Percentiles rank a stretch among this genome's conserved stretches.
phyloP scores from a whole-genome alignment of 169 alveolate genomes.

The Amoebophrya sp. region DNA sequence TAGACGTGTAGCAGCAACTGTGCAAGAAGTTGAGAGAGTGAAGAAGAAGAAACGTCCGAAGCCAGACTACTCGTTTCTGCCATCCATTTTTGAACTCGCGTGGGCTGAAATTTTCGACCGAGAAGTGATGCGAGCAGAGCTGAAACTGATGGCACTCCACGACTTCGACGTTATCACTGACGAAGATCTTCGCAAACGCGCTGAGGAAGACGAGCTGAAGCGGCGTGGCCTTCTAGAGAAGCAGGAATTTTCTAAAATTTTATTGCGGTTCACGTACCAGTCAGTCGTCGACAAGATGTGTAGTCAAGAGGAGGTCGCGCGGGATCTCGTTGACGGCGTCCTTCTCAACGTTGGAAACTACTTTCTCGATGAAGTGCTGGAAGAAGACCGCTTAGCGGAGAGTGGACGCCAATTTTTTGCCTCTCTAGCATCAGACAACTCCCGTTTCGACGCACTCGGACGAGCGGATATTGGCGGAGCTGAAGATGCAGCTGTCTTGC shows the following conservation, averaged over 20 bases:
- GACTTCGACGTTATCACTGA: neutral
- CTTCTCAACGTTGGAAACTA: neutral
- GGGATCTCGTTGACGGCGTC: neutral
- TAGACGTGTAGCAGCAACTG: neutral
- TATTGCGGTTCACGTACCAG: neutral
- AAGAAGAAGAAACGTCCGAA: neutral
- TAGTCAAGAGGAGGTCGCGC: neutral
- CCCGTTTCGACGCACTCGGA: neutral
- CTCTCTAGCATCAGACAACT: too few relatives aligned
- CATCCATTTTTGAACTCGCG: conserved; percentile 5
- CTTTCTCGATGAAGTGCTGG: neutral
- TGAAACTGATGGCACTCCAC: neutral
- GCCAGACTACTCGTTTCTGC: neutral
- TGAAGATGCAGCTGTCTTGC: neutral
- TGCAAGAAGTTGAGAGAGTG: neutral
- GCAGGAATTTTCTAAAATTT: neutral
- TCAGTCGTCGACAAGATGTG: neutral
- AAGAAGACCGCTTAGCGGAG: neutral
- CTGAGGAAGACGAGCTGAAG: conserved; percentile 5
- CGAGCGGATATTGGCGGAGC: neutral
- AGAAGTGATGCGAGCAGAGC: neutral
- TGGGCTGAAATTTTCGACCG: neutral
- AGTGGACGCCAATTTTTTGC: neutral
- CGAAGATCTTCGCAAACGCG: neutral
- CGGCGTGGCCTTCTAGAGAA: neutral